phyloP scores from a whole-genome alignment of 371 early-diverging fungal species.

The Zychaea mexicana region DNA sequence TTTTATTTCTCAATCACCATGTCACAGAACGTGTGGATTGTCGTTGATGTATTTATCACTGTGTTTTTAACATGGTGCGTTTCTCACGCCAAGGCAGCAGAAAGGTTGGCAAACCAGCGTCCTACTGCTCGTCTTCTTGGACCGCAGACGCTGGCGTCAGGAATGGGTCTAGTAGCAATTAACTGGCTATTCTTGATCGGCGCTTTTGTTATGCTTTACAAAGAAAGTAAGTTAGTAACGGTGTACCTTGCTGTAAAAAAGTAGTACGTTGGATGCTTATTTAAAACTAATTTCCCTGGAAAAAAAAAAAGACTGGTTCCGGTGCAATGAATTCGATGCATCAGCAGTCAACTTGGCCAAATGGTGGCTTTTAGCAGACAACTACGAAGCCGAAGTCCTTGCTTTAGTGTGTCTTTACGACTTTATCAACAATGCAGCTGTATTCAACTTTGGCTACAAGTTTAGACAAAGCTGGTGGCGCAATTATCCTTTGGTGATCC shows the following conservation, averaged over 20 bases:
- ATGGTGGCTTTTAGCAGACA: constrained; percentile 84
- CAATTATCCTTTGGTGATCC: constrained; percentile 59
- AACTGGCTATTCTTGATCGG: constrained; percentile 61
- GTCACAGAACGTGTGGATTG: constrained; percentile 62
- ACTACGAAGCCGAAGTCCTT: constrained; percentile 67
- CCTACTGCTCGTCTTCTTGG: constrained; percentile 80
- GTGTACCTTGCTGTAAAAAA: no score
- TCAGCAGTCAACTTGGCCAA: constrained; percentile 58
- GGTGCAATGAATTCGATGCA: constrained; percentile 74
- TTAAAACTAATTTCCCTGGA: no score
- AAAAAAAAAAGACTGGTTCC: constrained; percentile 68
- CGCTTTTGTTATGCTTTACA: constrained; percentile 57
- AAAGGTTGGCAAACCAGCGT: constrained; percentile 53
- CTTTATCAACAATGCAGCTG: constrained; percentile 62
- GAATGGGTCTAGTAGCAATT: constrained; percentile 67
- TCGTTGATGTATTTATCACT: constrained; percentile 62
- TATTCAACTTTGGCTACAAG: constrained; percentile 64
- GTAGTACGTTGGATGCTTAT: no score
- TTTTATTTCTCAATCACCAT: constrained; percentile 59
- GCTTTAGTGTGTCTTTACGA: constrained; percentile 61
- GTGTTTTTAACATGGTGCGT: constrained; percentile 51
- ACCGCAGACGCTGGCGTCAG: constrained; percentile 67
- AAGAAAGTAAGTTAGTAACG: constrained; percentile 24
- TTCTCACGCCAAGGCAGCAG: constrained; percentile 62
- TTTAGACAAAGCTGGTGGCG: constrained; percentile 62